Evolutionary conservation across 495 filamentous ascomycete genomes (phyloP), one percentile per base, ranked within the genome.

Genomic region (Penicillium antarcticum): DNA sequence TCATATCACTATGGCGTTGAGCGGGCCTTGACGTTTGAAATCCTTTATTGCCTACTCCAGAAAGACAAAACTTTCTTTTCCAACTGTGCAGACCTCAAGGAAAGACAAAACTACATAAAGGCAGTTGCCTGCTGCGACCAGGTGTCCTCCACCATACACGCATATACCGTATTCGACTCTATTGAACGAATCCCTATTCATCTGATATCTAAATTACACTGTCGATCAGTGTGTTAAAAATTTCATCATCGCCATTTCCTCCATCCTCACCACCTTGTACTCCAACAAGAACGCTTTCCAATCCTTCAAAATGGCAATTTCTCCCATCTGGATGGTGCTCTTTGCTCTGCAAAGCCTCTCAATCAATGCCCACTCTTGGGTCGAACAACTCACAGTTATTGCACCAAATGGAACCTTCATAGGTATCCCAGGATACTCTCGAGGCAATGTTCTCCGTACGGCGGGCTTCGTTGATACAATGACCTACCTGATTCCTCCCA

Each of bases 371-470:
- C 90, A 95, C 68, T 82, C 85, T 34, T 97, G 92, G 92, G 76
- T 91, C 13, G 89, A 95, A 62, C 66, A 85, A 50, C 67, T 90
- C 19, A 73, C 64, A n/a, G 77, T 82, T 26, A 83, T 97, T 69
- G 78, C 82, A 36, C 63, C 82, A 4, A 85, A 89, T 61, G 90
- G 89, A 32, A 81, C 78, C n/a, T 90, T 89, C 62, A 72, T 82
- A 3, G 89, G 89, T 19, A 54, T 66, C 3, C 68, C 78, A 5
- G 91, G 91, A 37, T 94, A 83, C 57, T 66, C 82, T 4, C 83
- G 90, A 47, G 81, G 78, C 11, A 84, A 84, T 55, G 60, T 77
- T 11, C 63, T 69, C 14, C 80, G 87, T 47, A 74, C 66, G 2
- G 63, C 74, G 8, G 69, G 57, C 26, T 80, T 79, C 61, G 70